A percentile compares a stretch with the other conserved stretches of the same genome.
Conservation (phyloP, 345 rosid species). For the Toxicodendron radicans region DNA sequence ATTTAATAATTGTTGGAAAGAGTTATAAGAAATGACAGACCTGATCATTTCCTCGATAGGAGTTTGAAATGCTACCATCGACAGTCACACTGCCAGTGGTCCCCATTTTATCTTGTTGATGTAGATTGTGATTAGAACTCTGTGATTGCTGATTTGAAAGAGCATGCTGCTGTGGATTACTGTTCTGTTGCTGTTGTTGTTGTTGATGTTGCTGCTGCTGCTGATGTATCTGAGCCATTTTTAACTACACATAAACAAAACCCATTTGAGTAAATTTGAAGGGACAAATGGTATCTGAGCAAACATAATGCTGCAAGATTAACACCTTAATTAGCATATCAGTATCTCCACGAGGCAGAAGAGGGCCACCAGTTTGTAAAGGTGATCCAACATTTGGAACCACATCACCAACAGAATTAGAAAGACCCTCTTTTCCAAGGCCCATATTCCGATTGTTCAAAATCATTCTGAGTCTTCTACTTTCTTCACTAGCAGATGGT, state of each 20-base stretch:
- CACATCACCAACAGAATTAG: conserved; percentile 69
- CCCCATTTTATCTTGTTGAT: conserved; percentile 88
- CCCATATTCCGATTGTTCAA: conserved; percentile 58
- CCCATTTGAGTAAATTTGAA: neutral
- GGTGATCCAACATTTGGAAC: conserved; percentile 70
- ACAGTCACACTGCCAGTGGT: conserved; percentile 61
- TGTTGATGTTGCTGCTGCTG: conserved; percentile 44
- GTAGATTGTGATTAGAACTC: conserved; percentile 67
- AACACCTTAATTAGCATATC: conserved; percentile 68
- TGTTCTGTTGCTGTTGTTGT: conserved; percentile 60
- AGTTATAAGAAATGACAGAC: conserved; percentile 42
- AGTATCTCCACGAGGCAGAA: conserved; percentile 59
- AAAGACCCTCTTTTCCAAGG: conserved; percentile 75
- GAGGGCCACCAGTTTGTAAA: conserved; percentile 58
- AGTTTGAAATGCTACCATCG: conserved; percentile 89
- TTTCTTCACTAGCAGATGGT: conserved; percentile 74
- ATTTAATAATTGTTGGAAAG: no score
- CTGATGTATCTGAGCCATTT: conserved; percentile 66
- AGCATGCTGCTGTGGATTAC: conserved; percentile 54
- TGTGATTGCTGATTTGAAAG: conserved; percentile 76
- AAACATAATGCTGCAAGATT: neutral
- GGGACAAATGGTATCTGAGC: neutral
- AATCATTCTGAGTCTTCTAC: conserved; percentile 74
- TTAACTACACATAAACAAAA: conserved; percentile 43
- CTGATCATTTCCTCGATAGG: conserved; percentile 97